Evolutionary conservation across 176 grass and related monocot genomes (phyloP).

Genomic region (Bolboschoenus planiculmis): DNA sequence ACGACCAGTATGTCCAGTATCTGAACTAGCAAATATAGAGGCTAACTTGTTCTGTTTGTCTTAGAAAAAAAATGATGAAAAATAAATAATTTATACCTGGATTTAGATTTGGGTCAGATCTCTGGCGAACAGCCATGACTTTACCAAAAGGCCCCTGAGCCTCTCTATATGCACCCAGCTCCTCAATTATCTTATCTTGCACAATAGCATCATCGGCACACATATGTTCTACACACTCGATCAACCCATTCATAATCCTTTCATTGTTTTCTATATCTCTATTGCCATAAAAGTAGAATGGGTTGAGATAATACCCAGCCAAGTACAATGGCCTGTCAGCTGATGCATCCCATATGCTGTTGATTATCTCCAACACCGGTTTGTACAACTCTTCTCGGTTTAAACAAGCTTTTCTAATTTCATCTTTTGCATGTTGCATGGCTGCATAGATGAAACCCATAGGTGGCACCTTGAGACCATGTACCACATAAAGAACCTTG

Average conservation of each 20-base stretch:
- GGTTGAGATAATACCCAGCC: neutral
- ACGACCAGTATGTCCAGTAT: neutral
- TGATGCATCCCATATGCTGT: neutral
- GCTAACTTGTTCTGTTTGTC: neutral
- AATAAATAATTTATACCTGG: neutral
- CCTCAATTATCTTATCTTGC: constrained; percentile 3
- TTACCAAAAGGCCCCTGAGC: neutral
- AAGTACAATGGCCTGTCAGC: neutral
- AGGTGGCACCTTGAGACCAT: neutral
- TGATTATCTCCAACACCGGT: neutral
- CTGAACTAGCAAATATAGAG: neutral
- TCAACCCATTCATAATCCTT: neutral
- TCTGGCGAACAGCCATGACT: neutral
- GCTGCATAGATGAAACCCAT: constrained; percentile 10
- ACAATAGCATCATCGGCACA: neutral
- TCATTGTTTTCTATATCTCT: neutral
- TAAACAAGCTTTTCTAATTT: neutral
- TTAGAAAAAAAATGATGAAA: neutral
- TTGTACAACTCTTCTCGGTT: neutral
- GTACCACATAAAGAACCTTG: constrained; percentile 1
- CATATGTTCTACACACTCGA: constrained; percentile 4
- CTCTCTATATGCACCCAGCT: neutral
- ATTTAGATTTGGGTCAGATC: neutral
- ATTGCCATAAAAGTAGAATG: neutral
- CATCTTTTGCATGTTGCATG: neutral